Conservation (phyloP, 1,284 basidiomycete species). For the Neolentinus lepideus region DNA sequence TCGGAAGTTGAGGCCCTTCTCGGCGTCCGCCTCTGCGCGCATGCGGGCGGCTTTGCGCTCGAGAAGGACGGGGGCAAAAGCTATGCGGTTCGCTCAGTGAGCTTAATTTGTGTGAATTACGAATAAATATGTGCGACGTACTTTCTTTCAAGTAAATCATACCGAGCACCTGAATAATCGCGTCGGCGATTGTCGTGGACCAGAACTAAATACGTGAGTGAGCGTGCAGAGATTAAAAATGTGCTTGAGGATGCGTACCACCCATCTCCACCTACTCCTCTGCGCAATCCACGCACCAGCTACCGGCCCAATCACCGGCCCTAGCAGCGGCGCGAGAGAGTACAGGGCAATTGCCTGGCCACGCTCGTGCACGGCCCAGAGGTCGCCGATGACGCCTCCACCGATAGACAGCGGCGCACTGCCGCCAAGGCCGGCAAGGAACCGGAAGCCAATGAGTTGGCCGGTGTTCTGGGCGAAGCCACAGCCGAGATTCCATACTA, state of each 20-base stretch:
- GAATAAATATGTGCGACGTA: too few relatives aligned
- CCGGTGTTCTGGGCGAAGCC: conserved; percentile 52
- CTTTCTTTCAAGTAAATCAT: conserved; percentile 40
- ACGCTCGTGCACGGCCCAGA: conserved; percentile 37
- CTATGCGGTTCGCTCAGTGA: too few relatives aligned
- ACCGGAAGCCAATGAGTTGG: conserved; percentile 58
- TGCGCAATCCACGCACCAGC: conserved; percentile 33
- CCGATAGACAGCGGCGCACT: conserved; percentile 50
- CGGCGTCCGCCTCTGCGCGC: conserved; percentile 28
- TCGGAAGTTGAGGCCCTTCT: conserved; percentile 20
- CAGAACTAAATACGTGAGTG: conserved; percentile 24
- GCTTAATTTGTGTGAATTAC: too few relatives aligned
- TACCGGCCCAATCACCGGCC: conserved; percentile 35
- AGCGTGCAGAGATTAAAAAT: neutral
- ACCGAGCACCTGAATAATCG: conserved; percentile 29
- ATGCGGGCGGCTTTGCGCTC: conserved; percentile 34
- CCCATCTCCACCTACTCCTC: conserved; percentile 31
- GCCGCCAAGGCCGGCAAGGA: conserved; percentile 58
- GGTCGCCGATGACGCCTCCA: conserved; percentile 44
- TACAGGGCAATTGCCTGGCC: conserved; percentile 41
- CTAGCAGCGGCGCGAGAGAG: conserved; percentile 35
- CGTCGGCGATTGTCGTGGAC: conserved; percentile 31
- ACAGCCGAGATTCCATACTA: conserved; percentile 62
- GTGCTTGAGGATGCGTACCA: conserved; percentile 16
- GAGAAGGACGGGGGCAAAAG: conserved; percentile 39